Base-by-base conservation (phyloP, 352 stramenopile species). In the Globisporangium apiculatum region DNA sequence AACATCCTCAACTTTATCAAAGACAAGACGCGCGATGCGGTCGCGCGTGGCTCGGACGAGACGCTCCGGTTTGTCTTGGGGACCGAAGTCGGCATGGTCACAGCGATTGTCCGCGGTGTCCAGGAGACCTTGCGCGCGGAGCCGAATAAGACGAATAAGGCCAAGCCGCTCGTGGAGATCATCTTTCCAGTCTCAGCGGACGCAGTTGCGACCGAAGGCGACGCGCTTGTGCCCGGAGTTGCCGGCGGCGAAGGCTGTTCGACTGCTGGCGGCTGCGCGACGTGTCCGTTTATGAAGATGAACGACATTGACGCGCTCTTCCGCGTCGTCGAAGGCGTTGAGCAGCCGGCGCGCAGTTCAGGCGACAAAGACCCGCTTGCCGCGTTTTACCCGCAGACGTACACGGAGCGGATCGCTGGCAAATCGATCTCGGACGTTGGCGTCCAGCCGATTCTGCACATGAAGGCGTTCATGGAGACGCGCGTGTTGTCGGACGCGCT, bases 211-310 rank as follows among this genome's bases (percentile, higher is more conserved):
- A 97, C 68, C 0, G 79, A 91, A 63, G 83, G 72, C 6, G 75
- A 80, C 0, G 72, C 84, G 38, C 68, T 98, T 24, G 91, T 98
- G 31, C 92, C 92, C 9, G 92, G 93, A 49, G 91, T 97, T 12
- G 71, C 81, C 55, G 95, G 94, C 24, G 94, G 94, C 17, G 96
- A 99, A 71, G 96, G 95, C 37, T 98, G 96, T 75, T 97, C 87
- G n/a, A 98, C 93, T 53, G 93, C 94, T 31, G 96, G 96, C 31
- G 96, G 96, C 51, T 99, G 96, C 61, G 96, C 96, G 14, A 99
- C 96, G 10, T 99, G 96, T 54, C 96, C 96, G 5, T 99, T 98
- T 65, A 99, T 99, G 96, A 98, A 98, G 76, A 98, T 98, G 95
- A 99, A 99, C 76, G 91, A 98, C 75, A 86, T 99, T 45, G 95